Base-by-base conservation (phyloP, 1,139 yeast species). In the Candida anutae region DNA sequence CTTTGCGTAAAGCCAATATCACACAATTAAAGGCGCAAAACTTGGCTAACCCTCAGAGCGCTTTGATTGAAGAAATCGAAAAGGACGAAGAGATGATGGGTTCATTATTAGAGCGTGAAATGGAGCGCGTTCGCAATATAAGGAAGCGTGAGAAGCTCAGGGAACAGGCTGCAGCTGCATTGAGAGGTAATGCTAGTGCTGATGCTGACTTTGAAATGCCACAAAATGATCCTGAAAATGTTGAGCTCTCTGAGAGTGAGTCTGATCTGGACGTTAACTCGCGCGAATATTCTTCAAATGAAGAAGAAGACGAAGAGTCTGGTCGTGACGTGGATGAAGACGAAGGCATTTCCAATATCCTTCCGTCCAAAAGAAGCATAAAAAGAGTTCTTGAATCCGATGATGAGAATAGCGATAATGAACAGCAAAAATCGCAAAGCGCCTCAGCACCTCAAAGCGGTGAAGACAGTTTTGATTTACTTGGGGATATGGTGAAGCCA, bases 81-180 rank as follows among this genome's bases (percentile, higher is more conserved):
- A 52, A 60, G 38, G 66, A 61, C 28, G 68, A 61, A 27, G 67
- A 61, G 28, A 50, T 56, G 14, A 59, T 61, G 66, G 67, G 65
- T 3, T 50, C 59, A 58, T 39, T 79, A 25, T 58, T 79, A 38
- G 85, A 79, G 39, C 64, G 72, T 33, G 88, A 80, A 44, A 64
- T 74, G 41, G 69, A 69, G 36, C 58, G 77, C 37, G 71, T 60
- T 18, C 54, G 74, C 42, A 62, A 58, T 28, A 61, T 70, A 18
- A 59, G 77, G 32, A 69, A 63, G 40, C 65, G 62, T 31, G 83
- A 73, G 32, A 62, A 68, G 35, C 35, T 58, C 21, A 49, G 50
- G 29, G 69, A 62, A 35, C 55, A 45, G 31, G 69, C 68, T 2
- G 57, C 53, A 29, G 33, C 43, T 29, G 65, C 63, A 2, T 45